Percentiles rank a stretch among this genome's conserved stretches.
phyloP scores from a whole-genome alignment of 495 filamentous ascomycete genomes.

The Bombardia bombarda region DNA sequence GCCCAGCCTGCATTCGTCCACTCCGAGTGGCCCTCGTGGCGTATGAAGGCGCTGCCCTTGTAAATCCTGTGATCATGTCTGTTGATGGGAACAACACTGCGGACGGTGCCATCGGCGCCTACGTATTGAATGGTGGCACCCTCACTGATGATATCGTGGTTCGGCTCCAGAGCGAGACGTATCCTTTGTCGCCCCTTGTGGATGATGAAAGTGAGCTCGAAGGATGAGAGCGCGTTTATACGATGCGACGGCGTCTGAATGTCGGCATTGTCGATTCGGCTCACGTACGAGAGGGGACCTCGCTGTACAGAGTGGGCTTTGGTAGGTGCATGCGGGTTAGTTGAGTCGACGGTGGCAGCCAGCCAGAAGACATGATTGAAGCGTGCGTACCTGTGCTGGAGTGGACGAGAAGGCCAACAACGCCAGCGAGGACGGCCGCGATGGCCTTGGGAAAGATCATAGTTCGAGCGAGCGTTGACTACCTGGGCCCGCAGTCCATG shows the following conservation, averaged over 20 bases:
- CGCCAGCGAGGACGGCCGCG: slow-evolving; percentile 23
- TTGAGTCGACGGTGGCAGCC: not conserved
- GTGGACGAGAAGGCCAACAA: slow-evolving; percentile 20
- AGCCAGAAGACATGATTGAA: not conserved
- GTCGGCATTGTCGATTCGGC: slow-evolving; percentile 61
- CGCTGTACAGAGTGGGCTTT: slow-evolving; percentile 65
- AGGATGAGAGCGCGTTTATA: slow-evolving; percentile 69
- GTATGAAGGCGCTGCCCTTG: slow-evolving; percentile 69
- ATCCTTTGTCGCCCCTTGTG: slow-evolving; percentile 59
- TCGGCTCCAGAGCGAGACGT: slow-evolving; percentile 79
- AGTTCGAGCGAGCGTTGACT: slow-evolving; percentile 6
- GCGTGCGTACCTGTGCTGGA: slow-evolving; percentile 20
- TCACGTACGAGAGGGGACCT: slow-evolving; percentile 67
- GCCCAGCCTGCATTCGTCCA: slow-evolving; percentile 87
- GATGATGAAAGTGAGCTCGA: slow-evolving; percentile 74
- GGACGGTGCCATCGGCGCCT: slow-evolving; percentile 56
- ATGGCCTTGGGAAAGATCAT: slow-evolving; percentile 29
- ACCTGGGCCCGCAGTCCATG: slow-evolving; percentile 11
- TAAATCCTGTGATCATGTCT: slow-evolving; percentile 72
- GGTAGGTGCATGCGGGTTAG: slow-evolving; percentile 5
- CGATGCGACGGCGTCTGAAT: slow-evolving; percentile 74
- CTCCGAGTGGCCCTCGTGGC: slow-evolving; percentile 46
- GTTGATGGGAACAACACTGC: slow-evolving; percentile 53
- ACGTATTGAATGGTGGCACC: slow-evolving; percentile 69
- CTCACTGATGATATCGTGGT: slow-evolving; percentile 78